These are phyloP conservation scores for Xerocomellus intermedius DNA, from an alignment of 768 basidiomycete genomes.

Conservation along the genomic window DNA sequence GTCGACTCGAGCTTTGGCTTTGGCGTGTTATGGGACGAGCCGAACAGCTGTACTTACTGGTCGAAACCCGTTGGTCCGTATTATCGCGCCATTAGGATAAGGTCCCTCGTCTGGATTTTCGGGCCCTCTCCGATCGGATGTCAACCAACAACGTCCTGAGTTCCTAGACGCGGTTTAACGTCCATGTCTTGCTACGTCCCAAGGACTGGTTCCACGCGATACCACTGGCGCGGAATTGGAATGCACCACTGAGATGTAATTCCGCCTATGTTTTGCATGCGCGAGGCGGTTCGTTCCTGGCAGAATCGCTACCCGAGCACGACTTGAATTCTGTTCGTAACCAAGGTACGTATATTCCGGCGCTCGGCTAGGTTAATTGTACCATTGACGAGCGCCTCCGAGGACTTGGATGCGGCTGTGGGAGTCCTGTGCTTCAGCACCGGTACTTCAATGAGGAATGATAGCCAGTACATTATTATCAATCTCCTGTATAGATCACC, in stretches of 20 bases:
- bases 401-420: slow-evolving; percentile 10
- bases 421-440: slow-evolving; percentile 8
- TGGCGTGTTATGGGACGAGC: slow-evolving; percentile 38
- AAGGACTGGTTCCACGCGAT: slow-evolving; percentile 15
- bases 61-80: slow-evolving; percentile 38
- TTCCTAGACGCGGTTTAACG: slow-evolving; percentile 11
- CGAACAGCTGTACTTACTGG: slow-evolving; percentile 40
- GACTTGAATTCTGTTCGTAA: slow-evolving; percentile 4
- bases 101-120: slow-evolving; percentile 29
- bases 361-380: background rate
- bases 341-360: slow-evolving; percentile 15
- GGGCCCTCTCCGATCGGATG: slow-evolving; percentile 19
- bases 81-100: slow-evolving; percentile 33
- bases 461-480: background rate
- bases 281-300: slow-evolving; percentile 6
- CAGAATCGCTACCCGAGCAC: background rate
- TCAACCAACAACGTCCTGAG: slow-evolving; percentile 16
- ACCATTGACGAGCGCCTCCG: slow-evolving; percentile 7
- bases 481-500: slow-evolving; percentile 23
- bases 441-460: background rate
- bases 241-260: slow-evolving; percentile 1
- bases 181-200: slow-evolving; percentile 5
- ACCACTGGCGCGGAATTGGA: slow-evolving; percentile 5
- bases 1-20: slow-evolving; percentile 39
- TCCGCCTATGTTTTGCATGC: background rate